Base-by-base conservation (phyloP, 306 rosid species). In the Abrus pulchellus region DNA sequence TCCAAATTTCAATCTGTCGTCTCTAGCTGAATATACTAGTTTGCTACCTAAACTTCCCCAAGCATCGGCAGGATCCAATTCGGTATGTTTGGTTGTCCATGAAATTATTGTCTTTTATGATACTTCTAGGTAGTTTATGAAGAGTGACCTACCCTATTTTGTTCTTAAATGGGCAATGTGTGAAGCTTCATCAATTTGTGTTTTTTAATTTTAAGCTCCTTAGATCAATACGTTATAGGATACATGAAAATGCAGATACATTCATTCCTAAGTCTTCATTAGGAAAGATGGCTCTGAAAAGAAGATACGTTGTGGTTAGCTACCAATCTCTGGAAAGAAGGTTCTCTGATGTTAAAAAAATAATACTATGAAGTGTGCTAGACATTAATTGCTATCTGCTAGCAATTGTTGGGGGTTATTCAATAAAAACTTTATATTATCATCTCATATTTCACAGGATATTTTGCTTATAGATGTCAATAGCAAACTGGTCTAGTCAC, bases 331-430 rank as follows among this genome's bases (percentile, higher is more conserved):
- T 28, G 38, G 20, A 28, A 44, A 67, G 9, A 41, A 65, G 8
- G 54, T 14, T 5, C 14, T 67, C 5, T 9, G 38, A 67, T 43
- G 36, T 9, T 45, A 14, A 43, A 43, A 43, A n/a, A 44, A 27
- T 20, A 14, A 66, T 66, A 20, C 36, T 20, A 66, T 32, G 50
- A 65, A 65, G 30, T 65, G 12, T 65, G 40, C 49, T 40, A 65
- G 4, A 50, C 56, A 50, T 50, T n/a, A 13, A 14, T 50, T 50
- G 27, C 27, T 53, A 53, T 9, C 29, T 5, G 59, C 59, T 53
- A 50, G 47, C 9, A 38, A 63, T 36, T 38, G 48, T n/a, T 34
- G 69, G 4, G 0, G 13, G 32, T 38, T 29, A 36, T 63, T 36
- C 68, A 33, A 38, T 62, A n/a, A 36, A 62, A 34, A 1, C 44